phyloP scores from a whole-genome alignment of 164 flowering plant genomes.

The Umbilicus rupestris region DNA sequence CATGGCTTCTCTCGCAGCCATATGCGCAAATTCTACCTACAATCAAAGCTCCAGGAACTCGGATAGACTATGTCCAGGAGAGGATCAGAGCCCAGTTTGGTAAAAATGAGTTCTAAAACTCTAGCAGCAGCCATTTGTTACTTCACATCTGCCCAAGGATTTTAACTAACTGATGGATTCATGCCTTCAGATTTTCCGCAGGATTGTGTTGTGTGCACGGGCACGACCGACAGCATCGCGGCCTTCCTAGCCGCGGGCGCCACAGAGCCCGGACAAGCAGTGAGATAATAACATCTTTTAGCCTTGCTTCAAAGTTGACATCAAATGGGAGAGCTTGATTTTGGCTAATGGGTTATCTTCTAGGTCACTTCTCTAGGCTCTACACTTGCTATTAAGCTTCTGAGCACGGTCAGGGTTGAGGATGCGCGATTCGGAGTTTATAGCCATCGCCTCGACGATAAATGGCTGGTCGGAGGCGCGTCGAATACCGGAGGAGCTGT shows the following conservation, averaged over 20 bases:
- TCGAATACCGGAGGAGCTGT: slow-evolving; percentile 80
- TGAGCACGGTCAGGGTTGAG: slow-evolving; percentile 73
- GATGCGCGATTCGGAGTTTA: slow-evolving; percentile 94
- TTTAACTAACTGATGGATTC: neutral
- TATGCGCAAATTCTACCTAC: slow-evolving; percentile 63
- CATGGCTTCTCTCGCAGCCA: slow-evolving; percentile 83
- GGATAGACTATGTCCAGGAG: slow-evolving; percentile 53
- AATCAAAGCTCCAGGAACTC: slow-evolving; percentile 70
- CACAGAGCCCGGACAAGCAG: slow-evolving; percentile 83
- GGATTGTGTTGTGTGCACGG: slow-evolving; percentile 78
- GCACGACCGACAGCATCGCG: slow-evolving; percentile 95
- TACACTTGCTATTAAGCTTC: slow-evolving; percentile 82
- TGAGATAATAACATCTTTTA: too few relatives aligned
- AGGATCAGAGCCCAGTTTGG: slow-evolving; percentile 45
- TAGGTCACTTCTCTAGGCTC: slow-evolving; percentile 97
- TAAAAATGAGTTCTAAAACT: slow-evolving; percentile 19
- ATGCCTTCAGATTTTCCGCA: slow-evolving; percentile 50
- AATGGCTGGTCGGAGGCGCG: slow-evolving; percentile 99
- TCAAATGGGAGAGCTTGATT: too few relatives aligned
- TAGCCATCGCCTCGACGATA: slow-evolving; percentile 92
- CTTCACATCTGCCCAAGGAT: too few relatives aligned
- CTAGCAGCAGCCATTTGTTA: too few relatives aligned
- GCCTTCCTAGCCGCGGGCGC: slow-evolving; percentile 97
- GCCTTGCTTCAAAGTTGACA: too few relatives aligned
- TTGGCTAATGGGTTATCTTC: too few relatives aligned